Evolutionary conservation across 768 basidiomycete species (phyloP).

Genomic region (Tulasnella sp.): DNA sequence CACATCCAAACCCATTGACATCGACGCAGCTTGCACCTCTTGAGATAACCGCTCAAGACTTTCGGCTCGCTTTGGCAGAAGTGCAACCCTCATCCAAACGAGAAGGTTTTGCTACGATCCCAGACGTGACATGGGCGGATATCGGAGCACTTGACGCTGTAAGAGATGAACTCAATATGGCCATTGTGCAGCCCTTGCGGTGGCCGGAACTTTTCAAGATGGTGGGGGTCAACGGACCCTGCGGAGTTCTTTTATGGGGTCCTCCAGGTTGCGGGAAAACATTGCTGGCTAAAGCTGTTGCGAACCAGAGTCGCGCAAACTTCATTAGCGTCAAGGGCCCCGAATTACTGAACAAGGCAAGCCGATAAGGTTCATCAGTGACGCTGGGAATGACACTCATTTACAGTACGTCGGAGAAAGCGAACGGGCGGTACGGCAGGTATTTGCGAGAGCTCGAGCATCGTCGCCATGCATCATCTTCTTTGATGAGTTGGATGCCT

Average conservation of each 20-base stretch:
- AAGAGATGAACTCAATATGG: constrained; percentile 91
- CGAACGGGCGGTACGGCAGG: constrained; percentile 86
- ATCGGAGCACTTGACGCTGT: constrained; percentile 81
- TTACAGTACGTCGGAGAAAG: constrained; percentile 91
- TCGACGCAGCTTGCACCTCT: constrained; percentile 66
- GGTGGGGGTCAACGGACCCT: constrained; percentile 83
- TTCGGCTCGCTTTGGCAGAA: constrained; percentile 64
- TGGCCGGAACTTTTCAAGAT: constrained; percentile 77
- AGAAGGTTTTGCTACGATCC: constrained; percentile 95
- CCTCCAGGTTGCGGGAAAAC: constrained; percentile 99
- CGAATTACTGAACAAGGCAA: constrained; percentile 88
- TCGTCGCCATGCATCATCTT: constrained; percentile 92
- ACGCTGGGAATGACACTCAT: background rate
- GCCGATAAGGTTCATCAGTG: constrained; percentile 19
- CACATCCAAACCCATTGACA: constrained; percentile 73
- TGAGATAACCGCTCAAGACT: constrained; percentile 71
- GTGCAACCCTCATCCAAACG: constrained; percentile 95
- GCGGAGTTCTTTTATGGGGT: constrained; percentile 96
- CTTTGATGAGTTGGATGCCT: constrained; percentile 88
- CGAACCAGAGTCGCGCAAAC: constrained; percentile 88
- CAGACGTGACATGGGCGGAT: constrained; percentile 90
- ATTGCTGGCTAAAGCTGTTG: constrained; percentile 92
- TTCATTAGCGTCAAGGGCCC: constrained; percentile 98
- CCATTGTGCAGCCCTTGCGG: constrained; percentile 88
- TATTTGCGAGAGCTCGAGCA: constrained; percentile 85